phyloP scores from a whole-genome alignment of 805 yeast species.

The Pichia insulana region DNA sequence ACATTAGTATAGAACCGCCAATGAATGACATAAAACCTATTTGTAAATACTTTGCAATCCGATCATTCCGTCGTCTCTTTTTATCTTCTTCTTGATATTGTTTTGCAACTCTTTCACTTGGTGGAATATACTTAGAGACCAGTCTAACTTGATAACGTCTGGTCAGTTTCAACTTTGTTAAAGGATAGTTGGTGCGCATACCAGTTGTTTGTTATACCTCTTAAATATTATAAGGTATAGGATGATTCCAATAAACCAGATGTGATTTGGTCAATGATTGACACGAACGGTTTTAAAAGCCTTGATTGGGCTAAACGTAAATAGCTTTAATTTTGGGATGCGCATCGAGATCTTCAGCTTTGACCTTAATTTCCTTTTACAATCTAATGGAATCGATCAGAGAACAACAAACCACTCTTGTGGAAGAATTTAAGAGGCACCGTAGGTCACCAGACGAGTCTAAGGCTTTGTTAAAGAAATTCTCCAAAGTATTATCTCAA shows the following conservation, averaged over 20 bases:
- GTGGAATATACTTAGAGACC: conserved; percentile 9
- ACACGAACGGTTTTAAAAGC: too few species aligned
- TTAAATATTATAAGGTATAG: too few species aligned
- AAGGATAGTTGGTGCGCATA: background rate
- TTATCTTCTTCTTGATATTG: conserved; percentile 8
- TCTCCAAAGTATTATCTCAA: background rate
- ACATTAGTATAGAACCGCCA: conserved; percentile 16
- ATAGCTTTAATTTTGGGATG: too few species aligned
- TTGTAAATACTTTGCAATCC: conserved; percentile 12
- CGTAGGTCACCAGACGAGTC: conserved; percentile 6
- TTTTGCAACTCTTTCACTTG: conserved; percentile 7
- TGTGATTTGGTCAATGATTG: too few species aligned
- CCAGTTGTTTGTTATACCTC: too few species aligned
- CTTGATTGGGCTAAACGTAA: too few species aligned
- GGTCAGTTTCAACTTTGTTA: background rate
- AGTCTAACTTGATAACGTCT: background rate
- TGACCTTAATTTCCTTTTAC: too few species aligned
- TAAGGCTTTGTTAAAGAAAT: background rate
- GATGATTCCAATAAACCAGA: too few species aligned
- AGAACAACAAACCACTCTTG: background rate
- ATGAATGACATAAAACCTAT: conserved; percentile 14
- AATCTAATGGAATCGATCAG: background rate
- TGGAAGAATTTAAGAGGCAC: background rate
- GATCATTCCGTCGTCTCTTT: conserved; percentile 10
- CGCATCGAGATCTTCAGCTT: too few species aligned